These are phyloP conservation scores for Aspergillus baeticus DNA, from an alignment of 495 filamentous ascomycete species.

Conservation along the genomic window DNA sequence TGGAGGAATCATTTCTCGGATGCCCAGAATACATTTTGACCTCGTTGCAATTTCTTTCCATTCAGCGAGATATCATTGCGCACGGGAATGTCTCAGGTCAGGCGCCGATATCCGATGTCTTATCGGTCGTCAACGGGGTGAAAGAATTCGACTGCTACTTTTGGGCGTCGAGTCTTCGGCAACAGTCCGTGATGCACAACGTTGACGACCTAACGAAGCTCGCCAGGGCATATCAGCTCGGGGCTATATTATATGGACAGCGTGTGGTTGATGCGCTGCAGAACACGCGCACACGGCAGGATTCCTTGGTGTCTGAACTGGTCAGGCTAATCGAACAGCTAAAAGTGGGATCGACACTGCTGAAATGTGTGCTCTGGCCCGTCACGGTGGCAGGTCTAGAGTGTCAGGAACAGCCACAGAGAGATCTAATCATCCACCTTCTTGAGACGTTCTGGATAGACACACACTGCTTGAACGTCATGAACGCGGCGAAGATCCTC, in stretches of 20 bases:
- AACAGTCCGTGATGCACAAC: slow-evolving; percentile 26
- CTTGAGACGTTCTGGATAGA: slow-evolving; percentile 37
- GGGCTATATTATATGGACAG: slow-evolving; percentile 31
- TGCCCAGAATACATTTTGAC: slow-evolving; percentile 39
- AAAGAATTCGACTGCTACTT: slow-evolving; percentile 33
- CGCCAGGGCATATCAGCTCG: slow-evolving; percentile 32
- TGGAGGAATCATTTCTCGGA: slow-evolving; percentile 41
- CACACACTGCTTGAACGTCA: slow-evolving; percentile 39
- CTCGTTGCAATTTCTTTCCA: slow-evolving; percentile 33
- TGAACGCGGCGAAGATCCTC: slow-evolving; percentile 28
- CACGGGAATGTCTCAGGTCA: background rate
- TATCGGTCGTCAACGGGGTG: slow-evolving; percentile 22
- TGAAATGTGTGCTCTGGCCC: slow-evolving; percentile 60
- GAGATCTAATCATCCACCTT: slow-evolving; percentile 26
- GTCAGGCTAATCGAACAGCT: slow-evolving; percentile 42
- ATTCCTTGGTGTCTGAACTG: slow-evolving; percentile 38
- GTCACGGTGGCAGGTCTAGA: slow-evolving; percentile 57
- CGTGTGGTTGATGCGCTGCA: slow-evolving; percentile 32
- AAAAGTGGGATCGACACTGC: slow-evolving; percentile 40
- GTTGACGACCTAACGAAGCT: slow-evolving; percentile 22
- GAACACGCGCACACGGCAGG: slow-evolving; percentile 14
- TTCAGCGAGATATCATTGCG: slow-evolving; percentile 31
- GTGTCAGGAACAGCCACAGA: slow-evolving; percentile 26
- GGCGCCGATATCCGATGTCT: slow-evolving; percentile 15
- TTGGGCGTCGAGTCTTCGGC: slow-evolving; percentile 35